These are phyloP conservation scores for Cercophora samala DNA, from an alignment of 495 filamentous ascomycete genomes.

Conservation along the genomic window DNA sequence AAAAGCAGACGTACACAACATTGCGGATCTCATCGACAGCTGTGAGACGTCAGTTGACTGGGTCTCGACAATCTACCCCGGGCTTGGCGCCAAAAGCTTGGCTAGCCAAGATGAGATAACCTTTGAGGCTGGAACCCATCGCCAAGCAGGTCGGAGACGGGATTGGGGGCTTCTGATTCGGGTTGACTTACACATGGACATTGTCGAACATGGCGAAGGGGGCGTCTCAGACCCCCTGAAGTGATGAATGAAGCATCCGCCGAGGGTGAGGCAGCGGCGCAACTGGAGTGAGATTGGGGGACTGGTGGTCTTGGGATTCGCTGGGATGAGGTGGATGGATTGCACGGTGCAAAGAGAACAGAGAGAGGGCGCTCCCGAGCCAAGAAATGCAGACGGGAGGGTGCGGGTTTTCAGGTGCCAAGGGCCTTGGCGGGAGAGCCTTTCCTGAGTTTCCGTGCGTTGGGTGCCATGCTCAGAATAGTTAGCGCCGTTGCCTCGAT, in stretches of 20 bases:
- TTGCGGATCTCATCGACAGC: conserved; percentile 40
- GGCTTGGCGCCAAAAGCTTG: conserved; percentile 40
- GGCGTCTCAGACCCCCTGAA: conserved; percentile 10
- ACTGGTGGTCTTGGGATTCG: not conserved
- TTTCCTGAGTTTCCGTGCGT: not conserved
- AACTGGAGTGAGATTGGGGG: not conserved
- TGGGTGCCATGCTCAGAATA: not conserved
- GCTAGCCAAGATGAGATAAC: conserved; percentile 32
- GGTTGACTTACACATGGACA: conserved; percentile 30
- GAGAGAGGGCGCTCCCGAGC: not conserved
- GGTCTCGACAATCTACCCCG: conserved; percentile 23
- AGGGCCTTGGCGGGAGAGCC: conserved; percentile 1
- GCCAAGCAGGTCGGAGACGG: conserved; percentile 17
- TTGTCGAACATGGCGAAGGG: conserved; percentile 30
- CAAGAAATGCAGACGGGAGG: conserved; percentile 7
- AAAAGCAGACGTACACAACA: conserved; percentile 34
- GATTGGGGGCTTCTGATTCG: conserved; percentile 6
- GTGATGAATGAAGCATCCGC: conserved; percentile 18
- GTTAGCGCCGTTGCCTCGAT: conserved; percentile 3
- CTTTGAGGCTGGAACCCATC: conserved; percentile 20
- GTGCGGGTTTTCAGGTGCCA: conserved; percentile 6
- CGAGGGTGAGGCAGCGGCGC: conserved; percentile 1
- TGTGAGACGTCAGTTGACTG: conserved; percentile 33
- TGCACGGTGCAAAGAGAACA: conserved; percentile 1
- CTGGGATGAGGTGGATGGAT: not conserved